Percentiles rank a stretch among this genome's conserved stretches.
These are phyloP conservation scores for Narthecium ossifragum DNA, from an alignment of 106 monocot species.

Conservation along the genomic window DNA sequence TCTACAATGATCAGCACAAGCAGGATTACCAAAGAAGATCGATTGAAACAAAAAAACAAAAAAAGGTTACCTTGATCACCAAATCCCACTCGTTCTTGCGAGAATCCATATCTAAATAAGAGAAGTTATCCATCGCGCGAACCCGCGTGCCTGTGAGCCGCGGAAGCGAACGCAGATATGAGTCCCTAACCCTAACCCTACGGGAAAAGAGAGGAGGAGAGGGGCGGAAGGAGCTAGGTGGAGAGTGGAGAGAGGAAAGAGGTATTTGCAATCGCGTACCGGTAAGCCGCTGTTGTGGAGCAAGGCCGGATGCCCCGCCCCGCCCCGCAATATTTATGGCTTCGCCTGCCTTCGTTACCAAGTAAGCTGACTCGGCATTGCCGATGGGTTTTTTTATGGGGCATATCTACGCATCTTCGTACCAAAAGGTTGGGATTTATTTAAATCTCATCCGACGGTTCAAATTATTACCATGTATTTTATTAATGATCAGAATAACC, in stretches of 20 bases:
- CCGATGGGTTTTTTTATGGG: too few species aligned
- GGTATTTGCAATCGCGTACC: not conserved
- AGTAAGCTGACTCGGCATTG: too few species aligned
- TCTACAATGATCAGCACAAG: not conserved
- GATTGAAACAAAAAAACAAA: not conserved
- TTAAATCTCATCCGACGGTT: too few species aligned
- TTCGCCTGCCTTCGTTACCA: too few species aligned
- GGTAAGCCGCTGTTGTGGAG: too few species aligned
- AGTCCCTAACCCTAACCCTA: too few species aligned
- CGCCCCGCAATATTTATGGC: too few species aligned
- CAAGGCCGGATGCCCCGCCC: too few species aligned
- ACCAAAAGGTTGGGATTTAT: too few species aligned
- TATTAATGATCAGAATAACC: too few species aligned
- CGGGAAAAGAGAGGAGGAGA: not conserved
- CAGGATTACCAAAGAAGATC: not conserved
- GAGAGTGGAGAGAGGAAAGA: not conserved
- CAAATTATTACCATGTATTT: too few species aligned
- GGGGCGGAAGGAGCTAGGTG: not conserved
- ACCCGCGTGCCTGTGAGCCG: slow-evolving; percentile 1
- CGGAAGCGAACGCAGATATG: not conserved
- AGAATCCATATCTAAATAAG: not conserved
- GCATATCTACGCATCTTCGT: too few species aligned
- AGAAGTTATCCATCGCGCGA: not conserved
- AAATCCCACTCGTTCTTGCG: not conserved
- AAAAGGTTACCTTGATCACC: slow-evolving; percentile 1